phyloP scores from a whole-genome alignment of 2,329 filamentous ascomycete species.

The Apiospora kogelbergensis region DNA sequence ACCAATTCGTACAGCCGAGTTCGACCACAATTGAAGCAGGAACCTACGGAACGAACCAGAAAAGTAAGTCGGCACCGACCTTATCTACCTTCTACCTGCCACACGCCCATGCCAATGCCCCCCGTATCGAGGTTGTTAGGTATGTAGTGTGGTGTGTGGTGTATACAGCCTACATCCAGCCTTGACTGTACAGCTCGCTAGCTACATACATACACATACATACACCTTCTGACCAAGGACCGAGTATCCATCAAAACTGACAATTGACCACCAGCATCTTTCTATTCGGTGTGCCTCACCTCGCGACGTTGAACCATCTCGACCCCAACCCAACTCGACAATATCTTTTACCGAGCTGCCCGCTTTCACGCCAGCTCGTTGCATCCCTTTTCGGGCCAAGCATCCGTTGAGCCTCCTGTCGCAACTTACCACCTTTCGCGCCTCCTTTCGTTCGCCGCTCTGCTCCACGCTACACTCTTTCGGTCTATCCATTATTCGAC shows the following conservation, averaged over 20 bases:
- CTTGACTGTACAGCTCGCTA: not conserved
- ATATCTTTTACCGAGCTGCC: constrained; percentile 4
- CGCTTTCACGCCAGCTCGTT: not conserved
- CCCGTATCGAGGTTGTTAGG: too few species aligned
- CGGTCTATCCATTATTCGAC: not conserved
- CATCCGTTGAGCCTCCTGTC: not conserved
- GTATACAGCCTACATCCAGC: not conserved
- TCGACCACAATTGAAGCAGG: too few species aligned
- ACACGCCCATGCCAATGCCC: too few species aligned
- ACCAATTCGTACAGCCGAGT: too few species aligned
- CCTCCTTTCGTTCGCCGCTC: not conserved
- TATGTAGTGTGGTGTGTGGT: not conserved
- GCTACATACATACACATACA: not conserved
- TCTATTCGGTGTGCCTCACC: not conserved
- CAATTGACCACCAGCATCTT: not conserved
- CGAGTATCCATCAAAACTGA: not conserved
- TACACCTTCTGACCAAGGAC: constrained; percentile 4
- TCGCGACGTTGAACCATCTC: not conserved
- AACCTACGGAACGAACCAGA: not conserved
- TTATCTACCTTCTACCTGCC: not conserved
- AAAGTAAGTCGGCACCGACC: not conserved
- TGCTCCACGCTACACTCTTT: not conserved
- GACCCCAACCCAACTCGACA: not conserved
- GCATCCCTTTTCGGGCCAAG: not conserved
- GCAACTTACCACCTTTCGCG: not conserved